phyloP scores from a whole-genome alignment of 345 rosid species.

The Conringia planisiliqua region DNA sequence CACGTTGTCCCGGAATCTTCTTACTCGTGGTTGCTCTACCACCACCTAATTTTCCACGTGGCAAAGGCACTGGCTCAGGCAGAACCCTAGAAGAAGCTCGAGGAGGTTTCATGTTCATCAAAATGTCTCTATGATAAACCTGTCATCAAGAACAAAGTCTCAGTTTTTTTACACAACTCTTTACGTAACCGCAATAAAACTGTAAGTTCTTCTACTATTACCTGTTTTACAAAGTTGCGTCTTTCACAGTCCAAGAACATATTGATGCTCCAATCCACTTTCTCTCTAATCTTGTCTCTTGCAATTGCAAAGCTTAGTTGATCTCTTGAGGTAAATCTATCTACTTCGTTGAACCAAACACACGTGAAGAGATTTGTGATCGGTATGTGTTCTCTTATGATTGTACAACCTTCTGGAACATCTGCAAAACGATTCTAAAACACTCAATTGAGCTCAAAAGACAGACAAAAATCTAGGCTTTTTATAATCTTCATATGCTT shows the following conservation, averaged over 20 bases:
- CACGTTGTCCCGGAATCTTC: conserved; percentile 46
- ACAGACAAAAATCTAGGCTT: not conserved
- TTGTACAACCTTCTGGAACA: conserved; percentile 97
- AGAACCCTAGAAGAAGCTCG: conserved; percentile 21
- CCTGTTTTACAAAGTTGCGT: conserved; percentile 91
- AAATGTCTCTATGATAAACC: conserved; percentile 76
- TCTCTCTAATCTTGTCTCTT: conserved; percentile 77
- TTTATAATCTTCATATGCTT: not conserved
- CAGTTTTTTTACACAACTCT: not conserved
- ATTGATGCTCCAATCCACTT: conserved; percentile 61
- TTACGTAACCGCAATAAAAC: not conserved
- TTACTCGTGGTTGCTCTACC: conserved; percentile 31
- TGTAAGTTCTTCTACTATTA: conserved; percentile 18
- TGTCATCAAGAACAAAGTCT: conserved; percentile 21
- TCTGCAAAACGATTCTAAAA: conserved; percentile 44
- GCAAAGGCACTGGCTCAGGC: conserved; percentile 29
- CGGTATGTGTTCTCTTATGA: conserved; percentile 78
- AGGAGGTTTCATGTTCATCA: conserved; percentile 70
- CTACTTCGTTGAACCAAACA: conserved; percentile 96
- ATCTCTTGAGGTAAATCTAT: conserved; percentile 85
- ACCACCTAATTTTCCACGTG: conserved; percentile 18
- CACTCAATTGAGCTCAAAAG: not conserved
- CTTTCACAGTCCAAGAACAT: conserved; percentile 95
- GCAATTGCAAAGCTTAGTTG: conserved; percentile 82
- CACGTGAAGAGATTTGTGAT: conserved; percentile 77